Base-by-base conservation (phyloP, 179 eudicot species). In the Corrigiola litoralis region DNA sequence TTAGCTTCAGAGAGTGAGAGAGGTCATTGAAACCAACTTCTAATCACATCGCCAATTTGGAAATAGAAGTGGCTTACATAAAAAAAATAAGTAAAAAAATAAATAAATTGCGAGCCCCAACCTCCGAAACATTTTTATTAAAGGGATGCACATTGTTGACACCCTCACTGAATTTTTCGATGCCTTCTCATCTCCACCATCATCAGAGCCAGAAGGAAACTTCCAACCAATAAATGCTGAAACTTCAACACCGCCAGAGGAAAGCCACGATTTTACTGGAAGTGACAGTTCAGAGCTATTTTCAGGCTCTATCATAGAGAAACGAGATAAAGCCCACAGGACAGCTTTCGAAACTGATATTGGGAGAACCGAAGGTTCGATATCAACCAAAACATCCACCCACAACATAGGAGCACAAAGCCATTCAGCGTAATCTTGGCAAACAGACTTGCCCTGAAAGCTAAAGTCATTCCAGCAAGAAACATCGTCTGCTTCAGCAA, bases 381-480 rank as follows among this genome's bases (percentile, higher is more conserved):
- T 86, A 50, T 85, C 96, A 71, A 82, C 82, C 75, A 95, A 78
- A 38, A 91, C 90, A 72, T 88, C 97, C 78, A 80, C 66, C 99
- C 99, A 95, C 71, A 95, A 70, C 97, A 85, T 91, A 46, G 99
- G 99, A 64, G 77, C 78, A 68, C 97, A 95, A 90, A 86, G 77
- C 99, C 99, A 95, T 66, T 68, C 88, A 76, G 78, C 74, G 71
- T 72, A 81, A 27, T 88, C 95, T 48, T 61, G 71, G 54, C 82
- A 78, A 51, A 82, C 77, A 49, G 76, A 65, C 66, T 77, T 76
- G 74, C 87, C 69, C 78, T 88, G 97, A 51, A 78, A 54, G 58
- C 66, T 80, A 65, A 83, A 95, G 41, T 79, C 90, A 59, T 70
- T 74, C 99, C 99, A 95, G 75, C 91, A 83, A 80, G 82, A 79